Base-by-base conservation (phyloP, 768 basidiomycete species). In the Rhizopogon sp. region DNA sequence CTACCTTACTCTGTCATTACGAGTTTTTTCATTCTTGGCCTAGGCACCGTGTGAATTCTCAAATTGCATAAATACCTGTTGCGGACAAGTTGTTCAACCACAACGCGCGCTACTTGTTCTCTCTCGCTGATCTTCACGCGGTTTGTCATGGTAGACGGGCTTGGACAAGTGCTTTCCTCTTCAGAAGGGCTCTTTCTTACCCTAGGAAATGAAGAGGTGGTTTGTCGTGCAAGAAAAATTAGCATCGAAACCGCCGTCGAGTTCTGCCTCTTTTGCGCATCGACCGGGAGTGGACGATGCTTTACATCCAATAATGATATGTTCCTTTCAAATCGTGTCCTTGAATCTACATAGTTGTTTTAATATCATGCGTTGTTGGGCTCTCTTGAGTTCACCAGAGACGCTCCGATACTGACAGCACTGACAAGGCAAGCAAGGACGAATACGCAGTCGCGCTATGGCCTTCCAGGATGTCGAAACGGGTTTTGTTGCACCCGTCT, bases 151-250 rank as follows among this genome's bases (percentile, higher is more conserved):
- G 52, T 16, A 17, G 56, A 60, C 59, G 33, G 55, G 60, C 55
- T 22, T 52, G 54, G 60, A 10, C 42, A 22, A 57, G 60, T 37
- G 17, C 66, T 64, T 67, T 68, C 66, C 59, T 68, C 66, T 66
- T 59, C 58, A 58, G 43, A 60, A 62, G 66, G 50, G 62, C 56
- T 39, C 5, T 3, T 7, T 39, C 6, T 47, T 43, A 58, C 66
- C 56, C 62, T 43, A 66, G 66, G 66, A 58, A 53, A 55, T 20
- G 62, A 66, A 55, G 66, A 58, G 66, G 64, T 67, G 66, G 66
- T 68, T 67, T 68, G 58, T 58, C 66, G 37, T 59, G 60, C 62
- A 59, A 68, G 57, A 66, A 43, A 17, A 31, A 20, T 8, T 56
- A 58, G 61, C 45, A 33, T 50, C n/a, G 46, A 28, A 52, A 50